Percentiles rank a stretch among this genome's conserved stretches.
Evolutionary conservation across 805 yeast genomes (phyloP).

Genomic region (Lachancea sp.): DNA sequence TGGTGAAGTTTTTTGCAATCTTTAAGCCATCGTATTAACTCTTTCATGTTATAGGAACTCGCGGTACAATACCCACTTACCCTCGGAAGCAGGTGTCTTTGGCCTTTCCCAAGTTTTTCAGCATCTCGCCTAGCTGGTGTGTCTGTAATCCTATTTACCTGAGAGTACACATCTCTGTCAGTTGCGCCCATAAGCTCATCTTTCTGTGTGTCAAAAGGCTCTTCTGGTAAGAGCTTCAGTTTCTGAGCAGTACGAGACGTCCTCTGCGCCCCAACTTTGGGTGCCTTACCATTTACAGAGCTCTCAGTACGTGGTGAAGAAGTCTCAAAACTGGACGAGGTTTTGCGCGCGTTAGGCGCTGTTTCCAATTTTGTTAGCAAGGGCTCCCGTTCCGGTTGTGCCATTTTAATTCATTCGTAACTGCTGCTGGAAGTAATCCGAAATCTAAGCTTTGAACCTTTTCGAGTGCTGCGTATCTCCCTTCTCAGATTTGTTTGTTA

Average conservation of each 20-base stretch:
- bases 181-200: slow-evolving; percentile 11
- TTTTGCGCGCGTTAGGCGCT: neutral
- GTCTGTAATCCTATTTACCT: slow-evolving; percentile 77
- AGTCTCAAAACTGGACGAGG: neutral
- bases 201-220: slow-evolving; percentile 33
- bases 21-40: slow-evolving; percentile 74
- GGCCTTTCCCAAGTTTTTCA: slow-evolving; percentile 74
- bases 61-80: slow-evolving; percentile 97
- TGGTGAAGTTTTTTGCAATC: slow-evolving; percentile 69
- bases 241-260: slow-evolving; percentile 70
- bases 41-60: slow-evolving; percentile 85
- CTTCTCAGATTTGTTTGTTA: no score
- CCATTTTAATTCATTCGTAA: neutral
- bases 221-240: slow-evolving; percentile 63
- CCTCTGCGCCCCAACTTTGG: slow-evolving; percentile 63
- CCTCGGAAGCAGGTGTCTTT: slow-evolving; percentile 75
- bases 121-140: slow-evolving; percentile 90
- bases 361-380: slow-evolving; percentile 1
- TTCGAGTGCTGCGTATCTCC: no score
- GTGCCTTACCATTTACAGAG: neutral
- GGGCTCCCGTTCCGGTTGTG: slow-evolving; percentile 3
- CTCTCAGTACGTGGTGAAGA: neutral
- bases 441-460: neutral
- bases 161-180: slow-evolving; percentile 64
- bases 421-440: neutral